Conservation (phyloP, 2,329 filamentous ascomycete species). For the Polychaeton citri region DNA sequence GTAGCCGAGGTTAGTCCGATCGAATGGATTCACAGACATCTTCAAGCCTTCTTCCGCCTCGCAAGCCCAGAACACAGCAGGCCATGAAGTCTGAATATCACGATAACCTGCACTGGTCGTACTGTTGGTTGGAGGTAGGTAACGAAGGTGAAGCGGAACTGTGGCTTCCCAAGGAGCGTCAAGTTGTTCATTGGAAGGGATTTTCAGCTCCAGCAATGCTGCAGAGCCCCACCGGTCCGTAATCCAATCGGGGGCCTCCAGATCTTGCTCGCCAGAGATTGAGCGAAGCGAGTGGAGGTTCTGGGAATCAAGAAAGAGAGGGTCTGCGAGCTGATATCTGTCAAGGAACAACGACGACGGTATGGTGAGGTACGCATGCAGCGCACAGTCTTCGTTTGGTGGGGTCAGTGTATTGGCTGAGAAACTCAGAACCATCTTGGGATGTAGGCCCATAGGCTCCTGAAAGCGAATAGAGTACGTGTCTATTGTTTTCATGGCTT, state of each 20-base stretch:
- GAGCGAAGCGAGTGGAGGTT: slow-evolving; percentile 58
- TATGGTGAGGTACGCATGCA: slow-evolving; percentile 72
- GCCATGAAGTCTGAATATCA: slow-evolving; percentile 56
- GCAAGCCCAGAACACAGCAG: slow-evolving; percentile 85
- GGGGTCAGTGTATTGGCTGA: slow-evolving; percentile 37
- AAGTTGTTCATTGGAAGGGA: slow-evolving; percentile 1
- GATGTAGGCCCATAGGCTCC: slow-evolving; percentile 70
- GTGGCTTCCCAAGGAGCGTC: slow-evolving; percentile 45
- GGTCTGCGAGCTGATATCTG: slow-evolving; percentile 67
- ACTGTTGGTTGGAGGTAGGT: slow-evolving; percentile 47
- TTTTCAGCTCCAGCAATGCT: slow-evolving; percentile 58
- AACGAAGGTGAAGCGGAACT: slow-evolving; percentile 76
- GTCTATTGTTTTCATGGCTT: slow-evolving; percentile 18
- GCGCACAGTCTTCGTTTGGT: slow-evolving; percentile 45
- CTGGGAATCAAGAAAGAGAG: slow-evolving; percentile 67
- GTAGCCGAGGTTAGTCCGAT: slow-evolving; percentile 71
- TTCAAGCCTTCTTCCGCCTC: slow-evolving; percentile 48
- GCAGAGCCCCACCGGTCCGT: slow-evolving; percentile 65
- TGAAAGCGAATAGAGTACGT: slow-evolving; percentile 46
- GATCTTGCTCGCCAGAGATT: slow-evolving; percentile 64
- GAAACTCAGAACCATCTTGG: slow-evolving; percentile 58
- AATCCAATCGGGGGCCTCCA: slow-evolving; percentile 80
- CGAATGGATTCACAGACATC: slow-evolving; percentile 70
- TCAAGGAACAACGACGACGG: slow-evolving; percentile 75
- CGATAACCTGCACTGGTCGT: slow-evolving; percentile 34